Evolutionary conservation across 163 green algal species (phyloP).

Genomic region (Scenedesmus sp.): DNA sequence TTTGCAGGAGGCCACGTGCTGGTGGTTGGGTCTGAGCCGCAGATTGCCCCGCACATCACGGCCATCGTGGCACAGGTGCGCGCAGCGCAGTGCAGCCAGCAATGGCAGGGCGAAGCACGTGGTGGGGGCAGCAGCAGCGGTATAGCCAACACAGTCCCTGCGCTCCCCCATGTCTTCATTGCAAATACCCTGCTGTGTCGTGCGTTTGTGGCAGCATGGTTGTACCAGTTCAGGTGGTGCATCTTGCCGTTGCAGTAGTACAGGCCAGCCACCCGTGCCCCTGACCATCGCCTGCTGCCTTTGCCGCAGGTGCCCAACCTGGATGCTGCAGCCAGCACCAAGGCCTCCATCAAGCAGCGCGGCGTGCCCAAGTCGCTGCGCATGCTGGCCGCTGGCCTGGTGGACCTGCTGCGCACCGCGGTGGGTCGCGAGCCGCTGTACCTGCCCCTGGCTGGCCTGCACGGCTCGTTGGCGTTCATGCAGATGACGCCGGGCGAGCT

Average conservation of each 20-base stretch:
- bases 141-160: not conserved
- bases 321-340: conserved; percentile 20
- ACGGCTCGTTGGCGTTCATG: conserved; percentile 63
- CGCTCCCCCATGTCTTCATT: not conserved
- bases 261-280: no score
- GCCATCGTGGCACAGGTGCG: conserved; percentile 45
- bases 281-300: not conserved
- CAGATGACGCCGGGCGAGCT: conserved; percentile 61
- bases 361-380: conserved; percentile 36
- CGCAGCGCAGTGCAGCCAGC: not conserved
- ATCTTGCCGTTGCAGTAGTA: no score
- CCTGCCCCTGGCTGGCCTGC: conserved; percentile 54
- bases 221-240: no score
- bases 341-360: conserved; percentile 10
- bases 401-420: conserved; percentile 35
- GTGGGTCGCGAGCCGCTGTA: conserved; percentile 49
- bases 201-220: no score
- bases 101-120: not conserved
- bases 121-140: not conserved
- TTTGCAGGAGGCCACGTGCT: conserved; percentile 71
- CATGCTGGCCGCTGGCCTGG: conserved; percentile 44
- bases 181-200: not conserved
- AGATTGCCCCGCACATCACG: conserved; percentile 23
- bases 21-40: conserved; percentile 56
- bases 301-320: conserved; percentile 44